Base-by-base conservation (phyloP, 768 basidiomycete species). In the Agaricus bisporus region DNA sequence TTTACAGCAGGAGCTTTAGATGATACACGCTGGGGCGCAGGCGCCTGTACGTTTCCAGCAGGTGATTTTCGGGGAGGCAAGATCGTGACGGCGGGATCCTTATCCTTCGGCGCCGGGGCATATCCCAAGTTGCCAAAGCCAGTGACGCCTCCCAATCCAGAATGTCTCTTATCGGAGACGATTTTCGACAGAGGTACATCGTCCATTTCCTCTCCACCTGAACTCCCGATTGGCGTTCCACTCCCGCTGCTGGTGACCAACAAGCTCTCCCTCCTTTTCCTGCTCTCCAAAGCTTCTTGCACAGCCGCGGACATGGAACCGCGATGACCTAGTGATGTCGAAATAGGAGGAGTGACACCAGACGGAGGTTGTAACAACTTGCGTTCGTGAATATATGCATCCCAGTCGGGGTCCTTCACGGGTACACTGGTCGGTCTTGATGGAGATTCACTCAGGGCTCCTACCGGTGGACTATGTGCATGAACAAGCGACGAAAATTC, bases 351-450 rank as follows among this genome's bases (percentile, higher is more conserved):
- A 14, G 89, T 81, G 41, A 90, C 78, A 6, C 91, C 89, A 17
- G 84, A 78, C 9, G 91, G 90, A 41, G 91, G 91, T 61, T 90
- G 88, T 56, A 94, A 68, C 14, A 97, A 74, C 63, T 87, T 91
- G 51, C 93, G 81, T 47, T 95, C 90, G 42, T 82, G 83, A 46
- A 93, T 78, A 66, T 97, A 95, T 41, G 78, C 69, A 57, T 95
- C 88, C 93, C 93, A 97, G 58, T 88, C 85, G n/a, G 80, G 76
- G 41, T 88, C 82, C 46, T 78, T 79, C 38, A 88, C 68, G n/a
- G 88, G 87, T 5, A 75, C 84, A 60, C 86, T 89, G 0, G 81
- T 85, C 14, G 89, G 86, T 37, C 88, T 77, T 51, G 76, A 75
- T 50, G 87, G 82, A 1, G 82, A 73, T 50, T 79, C 77, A 12